Conservation (phyloP, 305 asterid genomes). For the Solanum hybrid region DNA sequence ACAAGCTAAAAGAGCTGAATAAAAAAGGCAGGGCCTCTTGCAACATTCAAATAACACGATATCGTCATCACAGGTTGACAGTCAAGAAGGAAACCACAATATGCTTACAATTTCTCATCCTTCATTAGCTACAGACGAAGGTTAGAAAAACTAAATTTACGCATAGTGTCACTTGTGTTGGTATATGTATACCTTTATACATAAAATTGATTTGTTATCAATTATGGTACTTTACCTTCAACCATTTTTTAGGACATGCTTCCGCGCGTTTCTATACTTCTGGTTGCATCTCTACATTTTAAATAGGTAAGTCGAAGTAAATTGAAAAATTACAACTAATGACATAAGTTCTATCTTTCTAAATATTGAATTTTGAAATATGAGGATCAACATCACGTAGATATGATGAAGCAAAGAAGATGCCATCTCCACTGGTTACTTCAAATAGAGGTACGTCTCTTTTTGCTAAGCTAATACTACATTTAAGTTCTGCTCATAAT, state of each 20-base stretch:
- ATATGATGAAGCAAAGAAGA: not conserved
- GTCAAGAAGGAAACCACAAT: too few relatives aligned
- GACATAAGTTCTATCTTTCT: not conserved
- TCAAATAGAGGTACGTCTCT: not conserved
- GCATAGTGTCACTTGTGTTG: not conserved
- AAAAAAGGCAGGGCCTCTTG: too few relatives aligned
- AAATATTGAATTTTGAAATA: not conserved
- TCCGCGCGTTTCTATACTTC: rapidly evolving
- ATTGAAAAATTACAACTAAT: not conserved
- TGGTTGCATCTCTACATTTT: not conserved
- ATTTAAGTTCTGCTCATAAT: not conserved
- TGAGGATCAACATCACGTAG: not conserved
- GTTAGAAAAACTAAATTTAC: not conserved
- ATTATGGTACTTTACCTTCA: not conserved
- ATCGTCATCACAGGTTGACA: too few relatives aligned
- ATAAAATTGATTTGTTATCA: not conserved
- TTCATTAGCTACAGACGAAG: not conserved
- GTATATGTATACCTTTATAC: not conserved
- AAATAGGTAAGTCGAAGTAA: not conserved
- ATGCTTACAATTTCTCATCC: not conserved
- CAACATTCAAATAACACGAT: too few relatives aligned
- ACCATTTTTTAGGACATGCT: not conserved
- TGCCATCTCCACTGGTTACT: not conserved
- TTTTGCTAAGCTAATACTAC: not conserved
- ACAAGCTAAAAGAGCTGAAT: too few relatives aligned